Conservation (phyloP, 768 basidiomycete species). For the Hericium erinaceus region DNA sequence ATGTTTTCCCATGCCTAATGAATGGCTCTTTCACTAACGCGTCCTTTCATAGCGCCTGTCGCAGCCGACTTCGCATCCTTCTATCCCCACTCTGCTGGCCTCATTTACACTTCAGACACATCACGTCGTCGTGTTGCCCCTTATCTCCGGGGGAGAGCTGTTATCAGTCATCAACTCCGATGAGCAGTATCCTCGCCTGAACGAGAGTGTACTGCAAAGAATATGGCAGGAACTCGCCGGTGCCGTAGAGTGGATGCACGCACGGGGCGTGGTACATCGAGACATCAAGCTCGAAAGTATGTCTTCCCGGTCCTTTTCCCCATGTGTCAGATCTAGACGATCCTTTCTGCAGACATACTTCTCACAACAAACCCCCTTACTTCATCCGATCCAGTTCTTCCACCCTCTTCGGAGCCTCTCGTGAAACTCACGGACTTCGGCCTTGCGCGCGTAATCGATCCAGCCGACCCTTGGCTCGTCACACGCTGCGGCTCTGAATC, state of each 20-base stretch:
- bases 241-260: conserved; percentile 84
- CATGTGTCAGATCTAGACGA: background rate
- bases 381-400: conserved; percentile 27
- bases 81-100: conserved; percentile 54
- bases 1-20: background rate
- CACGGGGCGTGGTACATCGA: conserved; percentile 76
- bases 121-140: conserved; percentile 74
- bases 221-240: conserved; percentile 71
- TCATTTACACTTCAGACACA: conserved; percentile 64
- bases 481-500: conserved; percentile 86
- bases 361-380: conserved; percentile 43
- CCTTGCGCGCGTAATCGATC: conserved; percentile 75
- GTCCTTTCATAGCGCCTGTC: conserved; percentile 33
- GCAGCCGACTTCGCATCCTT: conserved; percentile 65
- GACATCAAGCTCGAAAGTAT: conserved; percentile 82
- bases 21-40: background rate
- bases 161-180: conserved; percentile 64
- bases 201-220: conserved; percentile 46
- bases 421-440: conserved; percentile 87
- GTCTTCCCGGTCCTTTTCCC: background rate
- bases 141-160: conserved; percentile 71
- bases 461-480: conserved; percentile 47
- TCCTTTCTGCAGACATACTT: conserved; percentile 51
- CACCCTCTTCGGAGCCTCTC: conserved; percentile 35
- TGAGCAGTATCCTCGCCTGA: conserved; percentile 21